phyloP scores from a whole-genome alignment of 2,329 filamentous ascomycete species.

The Aspergillus unguis region DNA sequence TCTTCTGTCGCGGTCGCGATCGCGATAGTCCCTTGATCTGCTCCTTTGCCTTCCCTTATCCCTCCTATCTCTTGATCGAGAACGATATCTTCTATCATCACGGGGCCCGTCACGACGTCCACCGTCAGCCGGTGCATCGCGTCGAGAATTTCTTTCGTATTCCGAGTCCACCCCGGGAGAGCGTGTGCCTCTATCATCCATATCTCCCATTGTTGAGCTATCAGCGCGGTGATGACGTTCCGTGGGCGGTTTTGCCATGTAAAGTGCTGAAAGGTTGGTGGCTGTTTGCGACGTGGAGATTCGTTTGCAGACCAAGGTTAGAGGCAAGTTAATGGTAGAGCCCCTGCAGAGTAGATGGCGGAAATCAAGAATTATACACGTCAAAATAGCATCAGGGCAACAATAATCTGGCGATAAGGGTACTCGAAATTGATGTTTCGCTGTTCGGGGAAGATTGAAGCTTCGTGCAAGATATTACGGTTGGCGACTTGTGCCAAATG shows the following conservation, averaged over 20 bases:
- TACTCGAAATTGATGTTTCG: conserved; percentile 3
- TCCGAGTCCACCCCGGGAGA: conserved; percentile 28
- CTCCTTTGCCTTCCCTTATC: conserved; percentile 43
- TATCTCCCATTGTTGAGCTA: conserved; percentile 61
- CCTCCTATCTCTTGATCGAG: conserved; percentile 38
- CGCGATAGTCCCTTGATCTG: conserved; percentile 41
- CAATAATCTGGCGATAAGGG: not conserved
- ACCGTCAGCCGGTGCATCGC: conserved; percentile 35
- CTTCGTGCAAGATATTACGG: conserved; percentile 29
- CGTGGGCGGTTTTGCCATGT: conserved; percentile 54
- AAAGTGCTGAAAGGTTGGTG: conserved; percentile 6
- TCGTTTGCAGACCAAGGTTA: not conserved
- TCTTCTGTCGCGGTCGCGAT: conserved; percentile 31
- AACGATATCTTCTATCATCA: conserved; percentile 41
- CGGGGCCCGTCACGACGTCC: conserved; percentile 35
- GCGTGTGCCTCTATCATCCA: conserved; percentile 31
- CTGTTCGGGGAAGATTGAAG: conserved; percentile 18
- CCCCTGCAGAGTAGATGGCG: too few relatives aligned
- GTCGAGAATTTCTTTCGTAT: conserved; percentile 36
- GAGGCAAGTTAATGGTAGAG: not conserved
- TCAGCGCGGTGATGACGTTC: conserved; percentile 55
- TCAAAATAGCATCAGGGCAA: conserved; percentile 6
- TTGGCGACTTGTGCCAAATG: conserved; percentile 17
- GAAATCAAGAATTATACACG: not conserved
- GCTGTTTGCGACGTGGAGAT: not conserved